Conservation (phyloP, 2,329 filamentous ascomycete species). For the Monosporascus sp. region DNA sequence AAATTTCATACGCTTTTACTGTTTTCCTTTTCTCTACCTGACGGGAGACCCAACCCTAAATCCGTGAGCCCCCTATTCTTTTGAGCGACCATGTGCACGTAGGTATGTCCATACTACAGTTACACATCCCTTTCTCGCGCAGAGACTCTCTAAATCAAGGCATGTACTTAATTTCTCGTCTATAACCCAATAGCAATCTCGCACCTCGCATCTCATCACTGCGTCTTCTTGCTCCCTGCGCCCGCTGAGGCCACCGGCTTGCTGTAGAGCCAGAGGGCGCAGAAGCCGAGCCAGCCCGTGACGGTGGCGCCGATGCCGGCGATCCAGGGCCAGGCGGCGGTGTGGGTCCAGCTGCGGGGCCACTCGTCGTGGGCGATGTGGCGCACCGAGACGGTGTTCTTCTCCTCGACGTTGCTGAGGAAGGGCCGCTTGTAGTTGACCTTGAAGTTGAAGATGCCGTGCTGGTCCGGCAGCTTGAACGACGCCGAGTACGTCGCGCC, state of each 20-base stretch:
- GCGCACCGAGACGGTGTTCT: conserved; percentile 87
- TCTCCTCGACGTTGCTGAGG: conserved; percentile 84
- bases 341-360: conserved; percentile 85
- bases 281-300: conserved; percentile 78
- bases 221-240: conserved; percentile 23
- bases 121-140: too few species aligned
- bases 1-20: too few species aligned
- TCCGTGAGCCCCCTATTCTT: too few species aligned
- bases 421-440: conserved; percentile 97
- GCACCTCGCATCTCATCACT: conserved; percentile 5
- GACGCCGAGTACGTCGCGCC: conserved; percentile 68
- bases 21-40: too few species aligned
- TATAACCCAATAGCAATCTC: too few species aligned
- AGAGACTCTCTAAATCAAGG: too few species aligned
- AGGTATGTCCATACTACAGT: too few species aligned
- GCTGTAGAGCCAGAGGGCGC: conserved; percentile 79
- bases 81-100: too few species aligned
- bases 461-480: conserved; percentile 89
- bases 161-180: too few species aligned
- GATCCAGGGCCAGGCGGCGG: conserved; percentile 92
- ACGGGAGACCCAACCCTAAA: not conserved
- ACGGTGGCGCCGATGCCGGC: conserved; percentile 81
- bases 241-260: conserved; percentile 33
- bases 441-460: conserved; percentile 98
- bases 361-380: conserved; percentile 98